Evolutionary conservation across 805 yeast species (phyloP).

Genomic region (Hanseniaspora singularis): DNA sequence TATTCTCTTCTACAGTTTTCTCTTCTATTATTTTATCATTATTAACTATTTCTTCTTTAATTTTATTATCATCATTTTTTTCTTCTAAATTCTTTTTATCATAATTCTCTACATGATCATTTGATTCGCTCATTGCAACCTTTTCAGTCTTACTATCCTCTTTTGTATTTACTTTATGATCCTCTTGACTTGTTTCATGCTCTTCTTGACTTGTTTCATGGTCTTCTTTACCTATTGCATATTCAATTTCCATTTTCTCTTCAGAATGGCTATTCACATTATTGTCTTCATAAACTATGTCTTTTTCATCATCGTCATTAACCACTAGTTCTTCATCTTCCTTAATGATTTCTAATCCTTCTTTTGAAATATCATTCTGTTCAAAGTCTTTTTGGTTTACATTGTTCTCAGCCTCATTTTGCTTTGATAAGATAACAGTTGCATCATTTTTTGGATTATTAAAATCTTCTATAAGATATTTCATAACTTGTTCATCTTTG

Average conservation of each 20-base stretch:
- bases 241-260: constrained; percentile 17
- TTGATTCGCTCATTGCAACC: no score
- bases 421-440: no score
- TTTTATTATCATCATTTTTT: constrained; percentile 3
- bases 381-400: not conserved
- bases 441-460: not conserved
- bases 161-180: constrained; percentile 16
- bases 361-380: not conserved
- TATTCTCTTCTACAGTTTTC: no score
- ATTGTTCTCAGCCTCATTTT: no score
- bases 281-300: not conserved
- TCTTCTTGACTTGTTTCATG: constrained; percentile 18
- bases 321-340: not conserved
- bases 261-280: constrained; percentile 17
- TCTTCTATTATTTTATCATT: not conserved
- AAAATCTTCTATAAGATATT: not conserved
- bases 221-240: constrained; percentile 17
- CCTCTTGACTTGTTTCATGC: constrained; percentile 18
- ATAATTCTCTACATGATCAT: no score
- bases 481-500: not conserved
- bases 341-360: not conserved
- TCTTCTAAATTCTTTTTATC: no score
- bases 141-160: no score
- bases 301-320: not conserved
- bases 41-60: not conserved